These are phyloP conservation scores for Cutaneotrichosporon sp. DNA, from an alignment of 1,284 basidiomycete species.

Conservation along the genomic window DNA sequence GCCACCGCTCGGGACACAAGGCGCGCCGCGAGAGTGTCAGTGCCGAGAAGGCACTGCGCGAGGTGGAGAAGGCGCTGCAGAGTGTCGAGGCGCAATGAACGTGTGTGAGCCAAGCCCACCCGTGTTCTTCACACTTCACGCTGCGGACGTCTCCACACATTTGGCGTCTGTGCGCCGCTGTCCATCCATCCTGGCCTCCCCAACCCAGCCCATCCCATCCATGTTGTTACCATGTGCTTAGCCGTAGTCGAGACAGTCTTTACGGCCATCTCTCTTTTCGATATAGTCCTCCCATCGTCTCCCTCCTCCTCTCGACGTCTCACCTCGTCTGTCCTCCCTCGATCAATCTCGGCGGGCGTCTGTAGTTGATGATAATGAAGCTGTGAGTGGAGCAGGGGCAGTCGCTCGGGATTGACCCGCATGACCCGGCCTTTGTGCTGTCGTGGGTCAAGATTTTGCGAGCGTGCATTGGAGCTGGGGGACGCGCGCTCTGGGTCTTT, in stretches of 20 bases:
- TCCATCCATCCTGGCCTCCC: background rate
- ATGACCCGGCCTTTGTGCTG: too few relatives aligned
- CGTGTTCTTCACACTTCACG: background rate
- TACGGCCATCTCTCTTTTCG: background rate
- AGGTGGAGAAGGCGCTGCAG: constrained; percentile 73
- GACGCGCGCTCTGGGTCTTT: too few relatives aligned
- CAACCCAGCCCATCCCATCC: background rate
- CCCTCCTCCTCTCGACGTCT: background rate
- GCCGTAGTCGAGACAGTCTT: background rate
- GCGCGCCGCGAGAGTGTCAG: constrained; percentile 50
- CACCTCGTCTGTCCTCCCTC: too few relatives aligned
- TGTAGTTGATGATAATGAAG: constrained; percentile 6
- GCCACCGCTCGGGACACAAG: constrained; percentile 13
- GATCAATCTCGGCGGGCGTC: background rate
- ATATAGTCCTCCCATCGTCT: background rate
- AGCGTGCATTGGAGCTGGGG: too few relatives aligned
- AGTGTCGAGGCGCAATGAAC: constrained; percentile 33
- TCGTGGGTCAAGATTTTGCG: too few relatives aligned
- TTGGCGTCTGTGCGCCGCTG: background rate
- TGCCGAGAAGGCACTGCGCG: constrained; percentile 65
- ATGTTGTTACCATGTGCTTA: background rate
- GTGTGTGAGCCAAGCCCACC: background rate
- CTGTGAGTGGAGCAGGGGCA: background rate
- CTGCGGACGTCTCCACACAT: background rate
- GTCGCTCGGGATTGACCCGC: background rate